Percentiles rank a stretch among this genome's conserved stretches.
These are phyloP conservation scores for Galerina sulciceps DNA, from an alignment of 768 basidiomycete species.

Conservation along the genomic window DNA sequence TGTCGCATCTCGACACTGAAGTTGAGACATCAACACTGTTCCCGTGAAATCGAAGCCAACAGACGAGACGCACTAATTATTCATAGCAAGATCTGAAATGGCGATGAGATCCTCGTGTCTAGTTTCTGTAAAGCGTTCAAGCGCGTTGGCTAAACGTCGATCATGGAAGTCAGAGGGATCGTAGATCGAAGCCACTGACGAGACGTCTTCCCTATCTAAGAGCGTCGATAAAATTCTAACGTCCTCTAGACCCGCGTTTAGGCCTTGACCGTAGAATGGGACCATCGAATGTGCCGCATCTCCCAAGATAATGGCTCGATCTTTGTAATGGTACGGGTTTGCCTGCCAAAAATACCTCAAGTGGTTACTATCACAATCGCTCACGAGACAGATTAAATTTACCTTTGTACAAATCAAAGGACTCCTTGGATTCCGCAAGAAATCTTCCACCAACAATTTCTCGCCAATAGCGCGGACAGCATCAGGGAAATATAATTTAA, in stretches of 20 bases:
- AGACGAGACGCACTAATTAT: conserved; percentile 84
- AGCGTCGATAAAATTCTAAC: conserved; percentile 85
- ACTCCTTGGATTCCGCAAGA: conserved; percentile 83
- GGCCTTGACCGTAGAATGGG: conserved; percentile 96
- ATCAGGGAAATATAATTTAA: conserved; percentile 84
- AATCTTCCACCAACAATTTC: conserved; percentile 74
- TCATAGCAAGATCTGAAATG: conserved; percentile 91
- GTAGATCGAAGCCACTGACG: conserved; percentile 42
- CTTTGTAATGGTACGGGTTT: conserved; percentile 89
- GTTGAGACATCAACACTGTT: conserved; percentile 25
- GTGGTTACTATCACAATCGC: conserved; percentile 27
- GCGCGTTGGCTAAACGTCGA: conserved; percentile 62
- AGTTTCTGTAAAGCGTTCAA: conserved; percentile 78
- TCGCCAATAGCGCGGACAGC: conserved; percentile 87
- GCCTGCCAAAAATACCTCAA: conserved; percentile 49
- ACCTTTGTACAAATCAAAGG: conserved; percentile 94
- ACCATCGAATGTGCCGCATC: conserved; percentile 99
- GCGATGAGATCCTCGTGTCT: conserved; percentile 89
- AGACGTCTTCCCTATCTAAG: conserved; percentile 72
- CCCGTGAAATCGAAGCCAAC: conserved; percentile 13
- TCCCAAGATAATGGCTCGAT: conserved; percentile 86
- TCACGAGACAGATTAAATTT: conserved; percentile 29
- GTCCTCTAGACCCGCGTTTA: conserved; percentile 98
- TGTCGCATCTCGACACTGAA: conserved; percentile 93
- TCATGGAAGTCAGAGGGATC: conserved; percentile 47